These are phyloP conservation scores for Nicotiana attenuata DNA, from an alignment of 257 asterid species.

Conservation along the genomic window DNA sequence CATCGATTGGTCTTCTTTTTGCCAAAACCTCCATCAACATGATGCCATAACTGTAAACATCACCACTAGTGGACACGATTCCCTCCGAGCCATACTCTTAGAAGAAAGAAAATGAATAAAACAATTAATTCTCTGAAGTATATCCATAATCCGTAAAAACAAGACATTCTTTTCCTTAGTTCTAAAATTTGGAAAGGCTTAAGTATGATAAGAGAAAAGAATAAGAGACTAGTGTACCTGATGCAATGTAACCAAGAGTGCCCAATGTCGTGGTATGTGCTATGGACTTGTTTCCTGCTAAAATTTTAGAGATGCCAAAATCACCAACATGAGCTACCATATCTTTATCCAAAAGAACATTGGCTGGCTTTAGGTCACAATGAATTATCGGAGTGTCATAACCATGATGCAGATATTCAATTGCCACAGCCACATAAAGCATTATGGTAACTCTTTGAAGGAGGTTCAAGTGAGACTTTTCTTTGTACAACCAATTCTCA, in stretches of 20 bases:
- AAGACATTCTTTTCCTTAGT: too few species aligned
- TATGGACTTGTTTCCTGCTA: background rate
- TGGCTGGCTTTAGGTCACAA: slow-evolving; percentile 34
- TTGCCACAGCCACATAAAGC: slow-evolving; percentile 31
- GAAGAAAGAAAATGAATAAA: background rate
- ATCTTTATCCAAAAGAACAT: slow-evolving; percentile 31
- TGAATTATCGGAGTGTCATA: slow-evolving; percentile 23
- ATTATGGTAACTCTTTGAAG: slow-evolving; percentile 22
- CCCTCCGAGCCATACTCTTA: slow-evolving; percentile 32
- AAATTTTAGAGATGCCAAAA: slow-evolving; percentile 34
- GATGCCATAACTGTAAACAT: slow-evolving; percentile 29
- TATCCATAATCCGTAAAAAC: background rate
- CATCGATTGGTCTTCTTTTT: slow-evolving; percentile 22
- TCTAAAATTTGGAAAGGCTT: too few species aligned
- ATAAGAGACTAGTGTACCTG: slow-evolving; percentile 16
- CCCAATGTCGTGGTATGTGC: slow-evolving; percentile 27
- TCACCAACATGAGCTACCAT: slow-evolving; percentile 16
- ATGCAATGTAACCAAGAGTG: slow-evolving; percentile 35
- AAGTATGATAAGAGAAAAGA: too few species aligned
- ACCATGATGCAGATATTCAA: slow-evolving; percentile 36
- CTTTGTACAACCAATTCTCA: slow-evolving; percentile 21
- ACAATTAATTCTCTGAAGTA: background rate
- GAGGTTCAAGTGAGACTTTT: slow-evolving; percentile 10
- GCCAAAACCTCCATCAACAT: slow-evolving; percentile 31
- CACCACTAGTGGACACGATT: slow-evolving; percentile 22